These are phyloP conservation scores for Suillus americanus DNA, from an alignment of 768 basidiomycete species.

Conservation along the genomic window DNA sequence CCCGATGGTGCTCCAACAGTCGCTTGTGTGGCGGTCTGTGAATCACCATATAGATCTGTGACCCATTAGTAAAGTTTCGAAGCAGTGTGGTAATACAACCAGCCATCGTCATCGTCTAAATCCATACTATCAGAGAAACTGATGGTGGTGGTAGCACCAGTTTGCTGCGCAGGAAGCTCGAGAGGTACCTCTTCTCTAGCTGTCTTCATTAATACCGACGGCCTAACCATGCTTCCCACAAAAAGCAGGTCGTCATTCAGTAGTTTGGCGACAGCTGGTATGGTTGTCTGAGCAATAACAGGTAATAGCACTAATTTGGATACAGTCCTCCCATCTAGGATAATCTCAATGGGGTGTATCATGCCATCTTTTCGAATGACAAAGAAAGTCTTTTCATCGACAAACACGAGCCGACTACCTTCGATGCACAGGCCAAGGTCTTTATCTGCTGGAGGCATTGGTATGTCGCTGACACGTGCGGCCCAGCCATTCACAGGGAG, in stretches of 20 bases:
- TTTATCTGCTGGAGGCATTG: conserved; percentile 42
- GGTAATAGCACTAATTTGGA: conserved; percentile 57
- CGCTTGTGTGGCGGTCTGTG: conserved; percentile 33
- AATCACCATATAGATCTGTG: conserved; percentile 61
- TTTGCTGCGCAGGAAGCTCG: conserved; percentile 43
- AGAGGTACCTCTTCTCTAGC: conserved; percentile 56
- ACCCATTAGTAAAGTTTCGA: conserved; percentile 6
- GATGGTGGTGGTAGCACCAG: conserved; percentile 40
- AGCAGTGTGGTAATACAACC: conserved; percentile 14
- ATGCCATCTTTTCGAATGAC: conserved; percentile 73
- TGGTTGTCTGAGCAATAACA: conserved; percentile 64
- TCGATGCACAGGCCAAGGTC: conserved; percentile 61
- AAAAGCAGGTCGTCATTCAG: conserved; percentile 59
- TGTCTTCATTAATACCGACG: conserved; percentile 72
- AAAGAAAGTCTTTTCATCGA: conserved; percentile 76
- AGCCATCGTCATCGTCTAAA: conserved; percentile 76
- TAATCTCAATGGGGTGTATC: conserved; percentile 74
- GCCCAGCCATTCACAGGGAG: conserved; percentile 88
- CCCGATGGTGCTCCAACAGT: conserved; percentile 39
- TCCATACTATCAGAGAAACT: conserved; percentile 62
- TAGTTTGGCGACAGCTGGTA: conserved; percentile 57
- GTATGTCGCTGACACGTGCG: conserved; percentile 67
- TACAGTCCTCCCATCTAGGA: conserved; percentile 71
- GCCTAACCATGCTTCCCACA: conserved; percentile 81
- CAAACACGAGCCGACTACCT: conserved; percentile 69